A percentile compares a stretch with the other conserved stretches of the same genome.
phyloP scores from a whole-genome alignment of 2,329 filamentous ascomycete genomes.

The Scytalidium lignicola region DNA sequence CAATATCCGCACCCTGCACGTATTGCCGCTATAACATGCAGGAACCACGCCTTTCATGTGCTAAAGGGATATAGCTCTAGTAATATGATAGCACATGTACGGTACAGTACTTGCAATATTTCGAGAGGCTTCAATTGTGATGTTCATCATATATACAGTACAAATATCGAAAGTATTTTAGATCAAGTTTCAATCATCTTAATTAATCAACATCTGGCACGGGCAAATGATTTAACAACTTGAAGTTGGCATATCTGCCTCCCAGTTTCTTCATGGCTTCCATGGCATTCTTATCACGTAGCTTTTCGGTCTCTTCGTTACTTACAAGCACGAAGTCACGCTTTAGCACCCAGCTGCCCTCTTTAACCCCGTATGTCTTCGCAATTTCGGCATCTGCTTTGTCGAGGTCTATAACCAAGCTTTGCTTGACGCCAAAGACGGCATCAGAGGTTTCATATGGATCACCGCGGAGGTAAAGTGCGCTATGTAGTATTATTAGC shows the following conservation, averaged over 20 bases:
- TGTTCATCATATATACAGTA: too few species aligned
- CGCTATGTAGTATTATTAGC: constrained; percentile 38
- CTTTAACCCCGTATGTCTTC: constrained; percentile 56
- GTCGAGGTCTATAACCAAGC: constrained; percentile 62
- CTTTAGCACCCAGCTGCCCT: constrained; percentile 57
- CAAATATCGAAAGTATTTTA: too few species aligned
- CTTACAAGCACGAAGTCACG: constrained; percentile 77
- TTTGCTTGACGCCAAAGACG: constrained; percentile 83
- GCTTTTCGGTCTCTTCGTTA: constrained; percentile 59
- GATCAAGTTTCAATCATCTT: too few species aligned
- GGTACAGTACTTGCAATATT: too few species aligned
- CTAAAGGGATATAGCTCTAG: too few species aligned
- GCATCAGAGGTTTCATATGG: constrained; percentile 80
- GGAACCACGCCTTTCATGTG: too few species aligned
- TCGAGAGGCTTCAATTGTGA: too few species aligned
- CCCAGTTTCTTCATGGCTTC: constrained; percentile 64
- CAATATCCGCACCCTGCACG: too few species aligned
- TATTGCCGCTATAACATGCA: too few species aligned
- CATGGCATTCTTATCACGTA: constrained; percentile 61
- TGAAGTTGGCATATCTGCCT: constrained; percentile 52
- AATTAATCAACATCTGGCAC: constrained; percentile 61
- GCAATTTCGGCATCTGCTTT: constrained; percentile 48
- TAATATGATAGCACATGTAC: too few species aligned
- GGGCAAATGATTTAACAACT: constrained; percentile 70
- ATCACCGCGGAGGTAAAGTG: constrained; percentile 71